These are phyloP conservation scores for Aspergillus amoenus DNA, from an alignment of 2,329 filamentous ascomycete genomes.

Conservation along the genomic window DNA sequence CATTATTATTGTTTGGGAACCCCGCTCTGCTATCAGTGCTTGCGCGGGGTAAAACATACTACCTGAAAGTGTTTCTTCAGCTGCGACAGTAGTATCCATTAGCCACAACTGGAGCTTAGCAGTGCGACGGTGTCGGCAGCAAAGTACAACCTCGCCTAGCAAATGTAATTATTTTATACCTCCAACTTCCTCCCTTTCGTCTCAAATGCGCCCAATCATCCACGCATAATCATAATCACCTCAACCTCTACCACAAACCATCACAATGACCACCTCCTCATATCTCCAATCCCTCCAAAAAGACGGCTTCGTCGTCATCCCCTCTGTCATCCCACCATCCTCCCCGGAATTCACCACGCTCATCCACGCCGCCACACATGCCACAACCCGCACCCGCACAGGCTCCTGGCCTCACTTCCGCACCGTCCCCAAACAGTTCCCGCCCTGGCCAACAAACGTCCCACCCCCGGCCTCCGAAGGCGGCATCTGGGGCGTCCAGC, in stretches of 20 bases:
- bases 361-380: constrained; percentile 57
- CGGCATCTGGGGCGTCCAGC: constrained; percentile 89
- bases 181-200: background rate
- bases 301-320: constrained; percentile 76
- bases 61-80: background rate
- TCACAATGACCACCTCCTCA: constrained; percentile 5
- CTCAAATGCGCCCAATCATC: background rate
- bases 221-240: background rate
- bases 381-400: constrained; percentile 62
- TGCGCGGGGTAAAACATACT: background rate
- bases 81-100: background rate
- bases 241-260: background rate
- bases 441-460: constrained; percentile 68
- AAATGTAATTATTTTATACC: background rate
- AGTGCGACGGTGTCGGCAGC: background rate
- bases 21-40: background rate
- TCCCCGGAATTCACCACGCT: constrained; percentile 56
- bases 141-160: background rate
- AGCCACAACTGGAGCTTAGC: background rate
- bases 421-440: constrained; percentile 86
- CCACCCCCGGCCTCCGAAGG: constrained; percentile 47
- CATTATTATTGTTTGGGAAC: background rate
- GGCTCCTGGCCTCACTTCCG: constrained; percentile 80
- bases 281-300: constrained; percentile 59
- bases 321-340: constrained; percentile 57